These are phyloP conservation scores for Asterophora lycoperdoides DNA, from an alignment of 768 basidiomycete genomes.

Conservation along the genomic window DNA sequence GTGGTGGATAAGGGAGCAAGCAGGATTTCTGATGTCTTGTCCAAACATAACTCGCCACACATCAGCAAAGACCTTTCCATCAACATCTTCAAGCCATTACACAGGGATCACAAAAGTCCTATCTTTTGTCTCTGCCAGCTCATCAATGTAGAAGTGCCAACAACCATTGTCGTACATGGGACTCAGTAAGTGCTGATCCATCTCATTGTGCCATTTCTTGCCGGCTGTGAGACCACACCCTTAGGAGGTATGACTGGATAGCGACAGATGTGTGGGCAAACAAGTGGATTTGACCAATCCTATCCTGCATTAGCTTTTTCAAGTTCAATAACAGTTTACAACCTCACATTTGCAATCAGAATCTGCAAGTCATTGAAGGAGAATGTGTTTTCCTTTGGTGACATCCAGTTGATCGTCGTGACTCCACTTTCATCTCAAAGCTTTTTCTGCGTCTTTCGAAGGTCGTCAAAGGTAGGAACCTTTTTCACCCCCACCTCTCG, in stretches of 20 bases:
- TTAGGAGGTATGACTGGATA: slow-evolving; percentile 25
- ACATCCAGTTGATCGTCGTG: slow-evolving; percentile 17
- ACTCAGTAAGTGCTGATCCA: slow-evolving; percentile 22
- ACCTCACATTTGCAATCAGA: slow-evolving; percentile 24
- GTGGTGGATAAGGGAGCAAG: no score
- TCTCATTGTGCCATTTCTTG: slow-evolving; percentile 20
- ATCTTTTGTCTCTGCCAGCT: slow-evolving; percentile 14
- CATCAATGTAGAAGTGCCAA: slow-evolving; percentile 22
- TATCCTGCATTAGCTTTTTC: slow-evolving; percentile 9
- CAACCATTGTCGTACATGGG: slow-evolving; percentile 24
- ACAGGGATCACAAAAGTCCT: no score
- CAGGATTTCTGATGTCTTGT: no score
- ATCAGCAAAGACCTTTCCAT: no score
- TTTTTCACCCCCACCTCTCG: slow-evolving; percentile 20
- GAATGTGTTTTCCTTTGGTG: slow-evolving; percentile 25
- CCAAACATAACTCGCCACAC: no score
- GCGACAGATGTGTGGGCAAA: slow-evolving; percentile 20
- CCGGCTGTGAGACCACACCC: slow-evolving; percentile 26
- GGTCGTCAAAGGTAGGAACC: slow-evolving; percentile 24
- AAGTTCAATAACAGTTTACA: neutral
- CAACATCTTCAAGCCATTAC: no score
- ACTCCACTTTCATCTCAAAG: slow-evolving; percentile 16
- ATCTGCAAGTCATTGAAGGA: slow-evolving; percentile 27
- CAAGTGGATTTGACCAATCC: slow-evolving; percentile 30
- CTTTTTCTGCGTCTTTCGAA: slow-evolving; percentile 19